Conservation (phyloP, 805 yeast species). For the Starmerella tilneyi region DNA sequence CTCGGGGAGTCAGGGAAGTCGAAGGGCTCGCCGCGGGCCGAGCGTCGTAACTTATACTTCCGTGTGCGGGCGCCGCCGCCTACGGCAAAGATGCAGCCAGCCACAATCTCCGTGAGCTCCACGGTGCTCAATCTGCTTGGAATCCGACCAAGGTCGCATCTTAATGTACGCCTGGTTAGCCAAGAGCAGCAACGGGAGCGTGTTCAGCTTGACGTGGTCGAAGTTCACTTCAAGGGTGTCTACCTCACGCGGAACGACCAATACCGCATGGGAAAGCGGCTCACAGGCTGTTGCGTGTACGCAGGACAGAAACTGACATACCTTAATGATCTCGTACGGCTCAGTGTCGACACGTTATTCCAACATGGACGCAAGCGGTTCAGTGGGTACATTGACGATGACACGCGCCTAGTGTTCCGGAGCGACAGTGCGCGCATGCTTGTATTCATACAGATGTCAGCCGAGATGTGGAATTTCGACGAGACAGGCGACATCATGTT, state of each 20-base stretch:
- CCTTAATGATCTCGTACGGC: conserved; percentile 48
- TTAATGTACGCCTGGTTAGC: conserved; percentile 41
- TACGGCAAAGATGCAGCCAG: background rate
- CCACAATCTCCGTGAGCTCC: conserved; percentile 18
- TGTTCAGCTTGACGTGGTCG: conserved; percentile 66
- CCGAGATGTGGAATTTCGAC: conserved; percentile 98
- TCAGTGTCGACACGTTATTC: conserved; percentile 52
- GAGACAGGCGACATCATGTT: conserved; percentile 92
- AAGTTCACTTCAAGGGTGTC: conserved; percentile 68
- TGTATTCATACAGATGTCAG: conserved; percentile 75
- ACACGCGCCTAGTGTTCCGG: conserved; percentile 74
- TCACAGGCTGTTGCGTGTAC: conserved; percentile 57
- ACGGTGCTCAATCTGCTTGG: conserved; percentile 36
- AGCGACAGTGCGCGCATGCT: conserved; percentile 82
- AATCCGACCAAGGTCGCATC: conserved; percentile 57
- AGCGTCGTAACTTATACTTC: conserved; percentile 25
- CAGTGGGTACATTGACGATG: conserved; percentile 62
- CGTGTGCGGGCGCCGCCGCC: conserved; percentile 20
- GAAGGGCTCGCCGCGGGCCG: background rate
- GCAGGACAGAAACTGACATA: conserved; percentile 55
- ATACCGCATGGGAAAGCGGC: conserved; percentile 66
- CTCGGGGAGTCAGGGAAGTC: background rate
- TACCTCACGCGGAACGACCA: conserved; percentile 80
- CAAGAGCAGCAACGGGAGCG: conserved; percentile 26
- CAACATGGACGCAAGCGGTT: conserved; percentile 57